A percentile compares a stretch with the other conserved stretches of the same genome.
Conservation (phyloP, 805 yeast genomes). For the Kazachstania viticola region DNA sequence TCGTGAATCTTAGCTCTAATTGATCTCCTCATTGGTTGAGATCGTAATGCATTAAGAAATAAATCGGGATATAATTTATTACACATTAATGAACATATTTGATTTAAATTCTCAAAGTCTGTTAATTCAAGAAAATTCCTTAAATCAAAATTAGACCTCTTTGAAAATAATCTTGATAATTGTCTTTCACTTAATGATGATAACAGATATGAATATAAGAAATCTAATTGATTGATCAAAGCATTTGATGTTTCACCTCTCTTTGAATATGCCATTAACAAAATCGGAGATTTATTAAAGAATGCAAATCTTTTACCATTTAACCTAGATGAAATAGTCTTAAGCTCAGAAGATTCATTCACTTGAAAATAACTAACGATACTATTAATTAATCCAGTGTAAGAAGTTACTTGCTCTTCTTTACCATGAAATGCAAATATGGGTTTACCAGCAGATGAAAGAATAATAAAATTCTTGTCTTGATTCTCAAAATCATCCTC, state of each 20-base stretch:
- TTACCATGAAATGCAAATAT: slow-evolving; percentile 69
- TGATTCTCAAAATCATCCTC: slow-evolving; percentile 1
- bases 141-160: slow-evolving; percentile 71
- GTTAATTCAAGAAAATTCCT: slow-evolving; percentile 64
- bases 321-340: slow-evolving; percentile 32
- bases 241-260: slow-evolving; percentile 42
- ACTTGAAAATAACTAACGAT: slow-evolving; percentile 58
- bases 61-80: slow-evolving; percentile 45
- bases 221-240: slow-evolving; percentile 51
- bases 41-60: slow-evolving; percentile 53
- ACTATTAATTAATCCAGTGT: slow-evolving; percentile 74
- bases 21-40: slow-evolving; percentile 46
- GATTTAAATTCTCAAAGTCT: slow-evolving; percentile 60
- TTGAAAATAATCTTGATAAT: slow-evolving; percentile 52
- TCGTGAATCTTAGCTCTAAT: slow-evolving; percentile 40
- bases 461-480: slow-evolving; percentile 62
- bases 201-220: slow-evolving; percentile 66
- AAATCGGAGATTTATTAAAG: slow-evolving; percentile 53
- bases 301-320: slow-evolving; percentile 36
- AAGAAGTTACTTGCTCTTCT: slow-evolving; percentile 51
- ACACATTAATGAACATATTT: slow-evolving; percentile 43
- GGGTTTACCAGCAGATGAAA: slow-evolving; percentile 83
- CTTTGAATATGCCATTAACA: slow-evolving; percentile 58
- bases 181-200: slow-evolving; percentile 77
- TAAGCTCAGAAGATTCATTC: slow-evolving; percentile 26